Conservation (phyloP, 2,329 filamentous ascomycete species). For the Pezicula carpinea region DNA sequence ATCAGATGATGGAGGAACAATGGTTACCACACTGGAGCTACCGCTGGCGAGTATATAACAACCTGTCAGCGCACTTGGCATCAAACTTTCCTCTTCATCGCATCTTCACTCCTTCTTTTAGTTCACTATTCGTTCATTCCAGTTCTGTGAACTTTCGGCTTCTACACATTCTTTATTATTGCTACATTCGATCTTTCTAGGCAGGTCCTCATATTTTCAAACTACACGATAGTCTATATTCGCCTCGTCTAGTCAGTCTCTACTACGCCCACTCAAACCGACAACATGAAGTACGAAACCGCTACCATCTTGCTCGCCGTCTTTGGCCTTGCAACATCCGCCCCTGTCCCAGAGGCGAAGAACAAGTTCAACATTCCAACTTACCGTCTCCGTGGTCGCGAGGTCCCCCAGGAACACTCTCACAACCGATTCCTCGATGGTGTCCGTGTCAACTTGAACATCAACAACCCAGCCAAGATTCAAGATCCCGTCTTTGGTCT, state of each 20-base stretch:
- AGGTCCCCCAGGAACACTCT: conserved; percentile 54
- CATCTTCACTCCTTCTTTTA: conserved; percentile 24
- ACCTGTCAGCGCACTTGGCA: conserved; percentile 4
- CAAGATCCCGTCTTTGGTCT: conserved; percentile 45
- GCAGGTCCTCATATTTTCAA: conserved; percentile 24
- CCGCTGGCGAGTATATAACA: neutral
- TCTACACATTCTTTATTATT: conserved; percentile 26
- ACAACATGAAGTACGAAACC: conserved; percentile 30
- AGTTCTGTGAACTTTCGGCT: conserved; percentile 29
- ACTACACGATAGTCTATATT: conserved; percentile 8
- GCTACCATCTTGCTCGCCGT: conserved; percentile 24
- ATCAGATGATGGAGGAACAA: neutral
- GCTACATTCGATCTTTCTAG: conserved; percentile 16
- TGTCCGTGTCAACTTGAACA: conserved; percentile 37
- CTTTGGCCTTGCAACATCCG: conserved; percentile 25
- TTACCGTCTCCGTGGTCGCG: conserved; percentile 33
- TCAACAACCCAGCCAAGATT: conserved; percentile 47
- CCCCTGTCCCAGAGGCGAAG: conserved; percentile 20
- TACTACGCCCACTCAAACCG: conserved; percentile 10
- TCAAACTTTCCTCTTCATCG: conserved; percentile 16
- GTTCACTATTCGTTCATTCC: conserved; percentile 25
- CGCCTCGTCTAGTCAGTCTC: conserved; percentile 6
- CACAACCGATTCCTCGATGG: conserved; percentile 44
- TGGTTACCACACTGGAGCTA: neutral
- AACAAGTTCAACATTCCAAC: conserved; percentile 22